Evolutionary conservation across 345 rosid species (phyloP).

Genomic region (Firmiana major): DNA sequence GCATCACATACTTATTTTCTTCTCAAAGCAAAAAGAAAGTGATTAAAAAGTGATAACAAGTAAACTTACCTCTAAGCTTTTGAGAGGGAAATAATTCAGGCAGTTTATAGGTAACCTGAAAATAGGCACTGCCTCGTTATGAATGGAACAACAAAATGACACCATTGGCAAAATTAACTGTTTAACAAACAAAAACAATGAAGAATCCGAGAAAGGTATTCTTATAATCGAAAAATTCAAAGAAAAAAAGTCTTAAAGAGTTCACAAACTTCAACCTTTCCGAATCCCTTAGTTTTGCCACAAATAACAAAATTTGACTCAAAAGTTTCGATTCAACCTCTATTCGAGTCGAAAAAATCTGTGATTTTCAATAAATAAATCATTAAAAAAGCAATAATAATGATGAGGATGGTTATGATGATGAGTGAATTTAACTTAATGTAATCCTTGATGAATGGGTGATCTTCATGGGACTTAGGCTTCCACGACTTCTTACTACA

Average conservation of each 20-base stretch:
- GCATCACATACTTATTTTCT: too few species aligned
- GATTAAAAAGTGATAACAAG: background rate
- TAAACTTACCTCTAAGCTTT: constrained; percentile 47
- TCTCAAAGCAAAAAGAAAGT: too few species aligned
- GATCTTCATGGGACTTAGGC: constrained; percentile 47
- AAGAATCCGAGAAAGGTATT: constrained; percentile 40
- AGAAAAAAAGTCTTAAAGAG: constrained; percentile 72
- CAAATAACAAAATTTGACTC: constrained; percentile 62
- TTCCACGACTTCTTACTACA: constrained; percentile 48
- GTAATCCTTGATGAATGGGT: constrained; percentile 75
- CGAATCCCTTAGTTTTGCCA: constrained; percentile 42
- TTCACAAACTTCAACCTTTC: constrained; percentile 63
- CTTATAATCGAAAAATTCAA: constrained; percentile 51
- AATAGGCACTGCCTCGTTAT: constrained; percentile 53
- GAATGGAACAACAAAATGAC: constrained; percentile 67
- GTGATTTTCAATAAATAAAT: constrained; percentile 20
- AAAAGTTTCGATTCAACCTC: constrained; percentile 66
- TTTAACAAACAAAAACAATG: constrained; percentile 45
- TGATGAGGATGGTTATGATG: background rate
- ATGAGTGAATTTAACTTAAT: background rate
- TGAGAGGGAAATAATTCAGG: constrained; percentile 47
- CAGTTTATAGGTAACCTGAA: constrained; percentile 55
- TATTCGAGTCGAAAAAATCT: constrained; percentile 62
- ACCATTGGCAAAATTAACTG: constrained; percentile 63
- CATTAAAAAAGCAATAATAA: background rate